Base-by-base conservation (phyloP, 331 rosid species). In the Cucumis variabilis region DNA sequence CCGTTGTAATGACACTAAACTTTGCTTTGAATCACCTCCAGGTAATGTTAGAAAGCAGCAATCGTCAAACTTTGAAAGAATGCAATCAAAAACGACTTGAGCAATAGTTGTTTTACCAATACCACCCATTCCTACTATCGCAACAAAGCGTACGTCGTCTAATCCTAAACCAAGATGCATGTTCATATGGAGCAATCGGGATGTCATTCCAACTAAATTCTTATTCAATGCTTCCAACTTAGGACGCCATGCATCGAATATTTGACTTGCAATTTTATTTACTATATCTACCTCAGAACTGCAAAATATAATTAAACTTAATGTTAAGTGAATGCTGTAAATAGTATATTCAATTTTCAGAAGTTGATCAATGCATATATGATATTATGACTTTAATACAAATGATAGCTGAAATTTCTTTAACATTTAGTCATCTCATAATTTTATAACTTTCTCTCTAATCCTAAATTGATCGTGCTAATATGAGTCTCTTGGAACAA, bases 81-180 rank as follows among this genome's bases (percentile, higher is more conserved):
- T 37, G 11, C 55, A 67, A 25, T 74, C 25, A 20, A 37, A 82
- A 83, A 82, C 9, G 2, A 44, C 83, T 84, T 33, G 21, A 11
- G 84, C 87, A 25, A 88, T 25, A n/a, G 83, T 60, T 20, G 89
- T 82, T 16, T 87, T 87, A 11, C 87, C 85, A 6, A 82, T 55
- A 2, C 89, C 87, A 73, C 89, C 89, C 87, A 75, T 88, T 10
- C 90, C 85, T 6, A 74, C 78, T 24, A 88, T 74, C 13, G 84
- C 90, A 10, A 88, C 60, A 12, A 88, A 75, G 19, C 66, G 74
- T n/a, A 84, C 73, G 14, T 83, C 67, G 53, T 78, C 88, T 11
- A 60, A 48, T 8, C 25, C 44, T 25, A 37, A 19, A 70, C 30
- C 37, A 21, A 85, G 44, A 23, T 44, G 75, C 25, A 50, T 17